phyloP scores from a whole-genome alignment of 1,284 basidiomycete genomes.

The Sanguinoderma infundibulare region DNA sequence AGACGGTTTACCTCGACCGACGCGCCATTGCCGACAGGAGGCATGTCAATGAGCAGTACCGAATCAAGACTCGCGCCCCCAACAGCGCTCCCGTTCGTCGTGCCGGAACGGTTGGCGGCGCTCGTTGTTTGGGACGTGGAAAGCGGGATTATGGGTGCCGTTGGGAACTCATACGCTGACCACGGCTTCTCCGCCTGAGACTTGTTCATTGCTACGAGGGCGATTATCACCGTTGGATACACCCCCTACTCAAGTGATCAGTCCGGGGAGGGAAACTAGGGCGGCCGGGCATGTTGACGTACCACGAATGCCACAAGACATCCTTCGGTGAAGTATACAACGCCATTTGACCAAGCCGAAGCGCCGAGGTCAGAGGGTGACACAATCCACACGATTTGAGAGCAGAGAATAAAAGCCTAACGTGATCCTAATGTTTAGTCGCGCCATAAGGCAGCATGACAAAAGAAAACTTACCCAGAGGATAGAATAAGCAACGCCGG shows the following conservation, averaged over 20 bases:
- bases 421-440: neutral
- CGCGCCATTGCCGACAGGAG: too few species aligned
- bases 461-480: neutral
- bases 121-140: too few species aligned
- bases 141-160: too few species aligned
- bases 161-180: neutral
- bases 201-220: neutral
- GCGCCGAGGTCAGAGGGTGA: neutral
- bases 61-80: too few species aligned
- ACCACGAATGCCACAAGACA: neutral
- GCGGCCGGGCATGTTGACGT: neutral
- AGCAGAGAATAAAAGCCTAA: neutral
- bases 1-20: too few species aligned
- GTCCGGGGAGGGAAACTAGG: neutral
- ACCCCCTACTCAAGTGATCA: neutral
- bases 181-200: neutral
- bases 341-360: neutral
- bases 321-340: neutral
- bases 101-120: too few species aligned
- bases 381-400: neutral
- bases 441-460: neutral
- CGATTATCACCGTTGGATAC: neutral
- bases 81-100: too few species aligned
- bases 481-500: neutral
- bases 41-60: too few species aligned